Percentiles rank a stretch among this genome's conserved stretches.
Conservation (phyloP, 2,329 filamentous ascomycete species). For the Coniochaeta pulveracea region DNA sequence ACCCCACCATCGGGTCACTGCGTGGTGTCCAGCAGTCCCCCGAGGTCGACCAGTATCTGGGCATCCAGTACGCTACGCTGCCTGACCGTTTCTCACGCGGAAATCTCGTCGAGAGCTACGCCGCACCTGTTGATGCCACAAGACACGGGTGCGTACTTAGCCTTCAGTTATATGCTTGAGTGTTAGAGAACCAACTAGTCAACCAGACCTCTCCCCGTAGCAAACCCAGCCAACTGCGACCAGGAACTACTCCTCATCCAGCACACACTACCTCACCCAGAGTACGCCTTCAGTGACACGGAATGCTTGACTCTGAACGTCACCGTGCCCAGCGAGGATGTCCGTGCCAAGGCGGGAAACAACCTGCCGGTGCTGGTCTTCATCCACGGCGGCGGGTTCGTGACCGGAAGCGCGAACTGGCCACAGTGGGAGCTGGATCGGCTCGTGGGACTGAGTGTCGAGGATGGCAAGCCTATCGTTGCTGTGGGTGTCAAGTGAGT, state of each 20-base stretch:
- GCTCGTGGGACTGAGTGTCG: constrained; percentile 30
- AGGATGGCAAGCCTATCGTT: constrained; percentile 32
- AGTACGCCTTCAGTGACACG: constrained; percentile 2
- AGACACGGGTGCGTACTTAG: constrained; percentile 19
- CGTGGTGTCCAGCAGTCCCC: background rate
- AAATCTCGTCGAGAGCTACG: constrained; percentile 6
- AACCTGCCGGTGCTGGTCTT: constrained; percentile 39
- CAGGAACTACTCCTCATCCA: constrained; percentile 33
- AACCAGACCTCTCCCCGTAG: constrained; percentile 23
- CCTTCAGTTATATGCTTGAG: background rate
- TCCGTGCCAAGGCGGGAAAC: constrained; percentile 8
- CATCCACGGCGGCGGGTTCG: constrained; percentile 40
- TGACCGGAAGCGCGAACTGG: constrained; percentile 36
- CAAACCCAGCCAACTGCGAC: constrained; percentile 26
- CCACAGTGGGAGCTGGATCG: constrained; percentile 35
- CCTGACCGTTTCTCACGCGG: constrained; percentile 10
- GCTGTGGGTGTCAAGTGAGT: constrained; percentile 30
- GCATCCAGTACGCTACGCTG: constrained; percentile 13
- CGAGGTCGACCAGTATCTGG: constrained; percentile 11
- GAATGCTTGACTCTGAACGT: constrained; percentile 3
- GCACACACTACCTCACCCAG: constrained; percentile 1
- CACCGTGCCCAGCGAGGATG: constrained; percentile 23
- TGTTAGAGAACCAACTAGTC: background rate
- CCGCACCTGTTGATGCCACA: constrained; percentile 17
- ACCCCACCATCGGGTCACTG: constrained; percentile 1